Conservation (phyloP, 768 basidiomycete species). For the Daedaleopsis nitida region DNA sequence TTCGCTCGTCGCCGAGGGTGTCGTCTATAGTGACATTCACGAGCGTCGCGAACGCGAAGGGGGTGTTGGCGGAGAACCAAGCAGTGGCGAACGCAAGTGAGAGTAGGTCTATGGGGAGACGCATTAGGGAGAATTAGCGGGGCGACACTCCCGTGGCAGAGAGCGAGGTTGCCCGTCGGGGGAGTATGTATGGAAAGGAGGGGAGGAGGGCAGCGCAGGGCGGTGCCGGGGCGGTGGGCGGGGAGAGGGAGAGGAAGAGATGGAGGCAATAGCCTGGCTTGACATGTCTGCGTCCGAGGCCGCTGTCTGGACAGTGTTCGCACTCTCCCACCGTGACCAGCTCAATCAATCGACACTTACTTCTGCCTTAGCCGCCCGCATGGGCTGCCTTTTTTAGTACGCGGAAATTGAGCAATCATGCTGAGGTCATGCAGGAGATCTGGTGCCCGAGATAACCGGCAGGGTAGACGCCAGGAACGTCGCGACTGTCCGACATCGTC, state of each 20-base stretch:
- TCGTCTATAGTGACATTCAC: slow-evolving; percentile 48
- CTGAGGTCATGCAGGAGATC: slow-evolving; percentile 3
- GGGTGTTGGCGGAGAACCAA: background rate
- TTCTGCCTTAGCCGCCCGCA: background rate
- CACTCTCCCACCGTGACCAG: too few species aligned
- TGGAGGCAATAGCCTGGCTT: background rate
- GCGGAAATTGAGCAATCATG: slow-evolving; percentile 1
- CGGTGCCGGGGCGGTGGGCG: slow-evolving; percentile 12
- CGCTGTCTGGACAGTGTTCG: too few species aligned
- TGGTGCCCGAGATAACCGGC: slow-evolving; percentile 1
- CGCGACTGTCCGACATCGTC: too few species aligned
- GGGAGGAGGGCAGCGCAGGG: slow-evolving; percentile 15
- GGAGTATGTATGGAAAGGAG: slow-evolving; percentile 13
- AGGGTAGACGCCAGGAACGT: background rate
- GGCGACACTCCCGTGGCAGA: background rate
- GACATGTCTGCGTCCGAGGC: background rate
- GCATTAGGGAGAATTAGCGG: slow-evolving; percentile 11
- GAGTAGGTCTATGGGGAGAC: slow-evolving; percentile 5
- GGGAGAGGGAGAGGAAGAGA: background rate
- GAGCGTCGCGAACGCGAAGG: slow-evolving; percentile 20
- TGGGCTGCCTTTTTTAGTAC: background rate
- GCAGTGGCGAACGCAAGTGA: slow-evolving; percentile 1
- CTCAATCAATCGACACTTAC: background rate
- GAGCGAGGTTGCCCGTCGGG: slow-evolving; percentile 2
- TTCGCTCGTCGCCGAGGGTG: slow-evolving; percentile 33